These are phyloP conservation scores for Cryptococcus wingfieldii DNA, from an alignment of 1,284 basidiomycete genomes.

Conservation along the genomic window DNA sequence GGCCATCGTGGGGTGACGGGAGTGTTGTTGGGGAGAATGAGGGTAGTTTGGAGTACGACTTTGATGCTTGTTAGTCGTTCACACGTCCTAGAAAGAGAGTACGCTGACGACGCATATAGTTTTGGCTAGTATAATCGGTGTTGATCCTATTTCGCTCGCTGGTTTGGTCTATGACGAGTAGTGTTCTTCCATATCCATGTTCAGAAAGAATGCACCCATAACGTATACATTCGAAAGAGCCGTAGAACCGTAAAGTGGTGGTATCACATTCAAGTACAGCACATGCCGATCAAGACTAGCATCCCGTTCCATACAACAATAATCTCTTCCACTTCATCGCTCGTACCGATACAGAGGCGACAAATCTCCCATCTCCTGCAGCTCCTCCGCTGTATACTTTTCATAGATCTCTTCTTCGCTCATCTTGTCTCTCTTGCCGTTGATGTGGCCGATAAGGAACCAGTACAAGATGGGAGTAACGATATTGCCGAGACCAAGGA, in stretches of 20 bases:
- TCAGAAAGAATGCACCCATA: too few relatives aligned
- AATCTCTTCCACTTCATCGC: neutral
- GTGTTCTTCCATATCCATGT: too few relatives aligned
- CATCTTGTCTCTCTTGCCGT: constrained; percentile 23
- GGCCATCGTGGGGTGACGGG: neutral
- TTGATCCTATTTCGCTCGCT: neutral
- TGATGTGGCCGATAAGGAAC: constrained; percentile 18
- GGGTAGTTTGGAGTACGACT: neutral
- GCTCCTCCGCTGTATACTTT: constrained; percentile 25
- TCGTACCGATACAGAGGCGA: constrained; percentile 23
- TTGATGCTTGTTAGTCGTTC: neutral
- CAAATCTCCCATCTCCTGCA: constrained; percentile 25
- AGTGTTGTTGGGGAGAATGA: neutral
- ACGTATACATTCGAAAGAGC: too few relatives aligned
- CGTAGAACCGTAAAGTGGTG: too few relatives aligned
- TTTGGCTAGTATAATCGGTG: neutral
- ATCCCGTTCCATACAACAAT: too few relatives aligned
- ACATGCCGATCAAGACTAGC: too few relatives aligned
- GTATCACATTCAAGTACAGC: too few relatives aligned
- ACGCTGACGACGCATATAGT: neutral
- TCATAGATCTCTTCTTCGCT: constrained; percentile 26
- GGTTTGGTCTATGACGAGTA: neutral
- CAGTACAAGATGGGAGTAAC: constrained; percentile 15
- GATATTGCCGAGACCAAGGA: constrained; percentile 19
- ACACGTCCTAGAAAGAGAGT: neutral